A percentile compares a stretch with the other conserved stretches of the same genome.
phyloP scores from a whole-genome alignment of 2,329 filamentous ascomycete genomes.

The Fusarium sp. region DNA sequence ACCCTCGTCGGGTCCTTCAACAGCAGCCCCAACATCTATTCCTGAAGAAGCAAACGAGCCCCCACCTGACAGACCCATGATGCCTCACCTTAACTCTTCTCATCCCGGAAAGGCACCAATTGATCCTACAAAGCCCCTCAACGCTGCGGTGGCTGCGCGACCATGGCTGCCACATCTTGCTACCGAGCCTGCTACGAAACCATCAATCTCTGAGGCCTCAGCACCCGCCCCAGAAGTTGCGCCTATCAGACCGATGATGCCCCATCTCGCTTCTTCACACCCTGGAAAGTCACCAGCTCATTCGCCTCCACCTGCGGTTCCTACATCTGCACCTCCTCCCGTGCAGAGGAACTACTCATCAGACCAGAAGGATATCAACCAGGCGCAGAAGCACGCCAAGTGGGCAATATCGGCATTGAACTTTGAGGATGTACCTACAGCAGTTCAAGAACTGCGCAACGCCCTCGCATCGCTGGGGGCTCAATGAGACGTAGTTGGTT shows the following conservation, averaged over 20 bases:
- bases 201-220: not conserved
- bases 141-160: not conserved
- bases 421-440: conserved; percentile 94
- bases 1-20: not conserved
- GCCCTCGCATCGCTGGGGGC: conserved; percentile 79
- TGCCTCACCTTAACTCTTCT: not conserved
- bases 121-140: not conserved
- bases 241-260: conserved; percentile 25
- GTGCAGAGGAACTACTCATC: conserved; percentile 26
- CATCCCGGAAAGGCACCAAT: not conserved
- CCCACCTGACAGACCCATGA: not conserved
- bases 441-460: conserved; percentile 82
- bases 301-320: conserved; percentile 16
- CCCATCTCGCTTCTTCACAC: conserved; percentile 33
- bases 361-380: conserved; percentile 70
- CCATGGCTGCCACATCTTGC: conserved; percentile 1
- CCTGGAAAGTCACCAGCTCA: conserved; percentile 27
- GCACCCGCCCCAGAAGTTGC: not conserved
- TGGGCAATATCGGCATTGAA: conserved; percentile 97
- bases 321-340: conserved; percentile 19
- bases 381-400: conserved; percentile 93
- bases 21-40: not conserved
- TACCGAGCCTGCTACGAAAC: not conserved
- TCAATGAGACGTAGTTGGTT: conserved; percentile 34
- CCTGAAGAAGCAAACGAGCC: not conserved